Evolutionary conservation across 805 yeast species (phyloP).

Genomic region (Komagataella kurtzmanii): DNA sequence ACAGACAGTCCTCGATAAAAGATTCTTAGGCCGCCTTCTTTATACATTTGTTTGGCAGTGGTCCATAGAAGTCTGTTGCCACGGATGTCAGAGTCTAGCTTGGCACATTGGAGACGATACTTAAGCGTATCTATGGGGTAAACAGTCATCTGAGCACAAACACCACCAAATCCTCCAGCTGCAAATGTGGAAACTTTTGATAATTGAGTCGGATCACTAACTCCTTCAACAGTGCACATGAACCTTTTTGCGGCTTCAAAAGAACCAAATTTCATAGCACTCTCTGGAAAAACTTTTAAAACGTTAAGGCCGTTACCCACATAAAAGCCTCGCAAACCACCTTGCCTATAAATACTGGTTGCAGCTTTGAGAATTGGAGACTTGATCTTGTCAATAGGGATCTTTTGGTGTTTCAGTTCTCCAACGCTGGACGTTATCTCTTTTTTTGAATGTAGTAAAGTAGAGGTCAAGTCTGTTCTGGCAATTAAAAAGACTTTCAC

Average conservation of each 20-base stretch:
- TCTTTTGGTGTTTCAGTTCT: slow-evolving; percentile 25
- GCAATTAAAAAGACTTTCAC: slow-evolving; percentile 90
- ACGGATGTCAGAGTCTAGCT: slow-evolving; percentile 44
- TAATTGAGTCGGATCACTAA: slow-evolving; percentile 50
- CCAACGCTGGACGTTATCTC: slow-evolving; percentile 13
- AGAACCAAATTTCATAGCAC: slow-evolving; percentile 94
- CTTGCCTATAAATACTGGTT: slow-evolving; percentile 68
- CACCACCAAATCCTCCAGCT: slow-evolving; percentile 96
- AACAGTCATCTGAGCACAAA: slow-evolving; percentile 80
- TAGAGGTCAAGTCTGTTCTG: slow-evolving; percentile 67
- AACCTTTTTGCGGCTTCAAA: slow-evolving; percentile 77
- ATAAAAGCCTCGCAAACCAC: slow-evolving; percentile 79
- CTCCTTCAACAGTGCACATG: slow-evolving; percentile 66
- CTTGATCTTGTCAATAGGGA: slow-evolving; percentile 30
- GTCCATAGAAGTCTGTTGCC: slow-evolving; percentile 48
- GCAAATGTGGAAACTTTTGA: slow-evolving; percentile 71
- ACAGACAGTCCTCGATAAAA: slow-evolving; percentile 84
- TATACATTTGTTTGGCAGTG: slow-evolving; percentile 69
- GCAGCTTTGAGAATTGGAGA: slow-evolving; percentile 78
- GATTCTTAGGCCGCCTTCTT: slow-evolving; percentile 62
- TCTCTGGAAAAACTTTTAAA: slow-evolving; percentile 91
- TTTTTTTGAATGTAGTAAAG: slow-evolving; percentile 44
- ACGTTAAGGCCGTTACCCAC: slow-evolving; percentile 93
- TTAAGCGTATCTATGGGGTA: slow-evolving; percentile 94
- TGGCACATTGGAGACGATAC: slow-evolving; percentile 87